Evolutionary conservation across 1,284 basidiomycete species (phyloP), one percentile per base, ranked within the genome.

Genomic region (Ustilago cynodontis): DNA sequence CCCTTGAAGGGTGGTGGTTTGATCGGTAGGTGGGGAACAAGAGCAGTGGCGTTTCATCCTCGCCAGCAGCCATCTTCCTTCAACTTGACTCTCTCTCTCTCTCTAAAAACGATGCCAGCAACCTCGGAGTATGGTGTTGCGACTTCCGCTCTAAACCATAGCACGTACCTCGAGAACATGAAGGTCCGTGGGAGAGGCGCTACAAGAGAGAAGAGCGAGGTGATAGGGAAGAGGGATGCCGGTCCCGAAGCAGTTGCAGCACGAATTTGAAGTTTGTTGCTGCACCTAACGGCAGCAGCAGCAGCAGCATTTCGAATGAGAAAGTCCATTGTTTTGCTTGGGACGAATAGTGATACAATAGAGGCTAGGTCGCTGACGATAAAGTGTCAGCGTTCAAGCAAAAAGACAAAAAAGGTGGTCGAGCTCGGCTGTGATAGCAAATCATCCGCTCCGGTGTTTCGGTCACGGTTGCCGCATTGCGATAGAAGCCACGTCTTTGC

Each of bases 201-300:
- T 49, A n/a, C 24, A 49, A 28, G 24, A 14, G 11, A 10, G 35
- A 37, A 37, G n/a, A 22, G 16, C 20, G 20, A 2, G 10, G 43
- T 8, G 52, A 54, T 39, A 37, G 52, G 33, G 26, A 37, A 37
- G 35, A 14, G 11, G 52, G 11, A 20, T 54, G 35, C 52, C 33
- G 51, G 52, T 37, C 33, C 52, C 52, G 52, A 54, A 54, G 52
- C 52, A 52, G n/a, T n/a, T 10, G 11, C n/a, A 54, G 52, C 22
- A 24, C 39, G 52, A 54, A 54, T 18, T 54, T 43, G n/a, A 43
- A 43, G 41, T 43, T 43, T n/a, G 20, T 43, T 43, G 41, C 41
- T 20, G 35, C 37, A 16, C n/a, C 20, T n/a, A 6, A 43, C n/a
- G 7, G 7, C 20, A 20, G 10, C 20, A 20, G 37, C 16, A 3